These are phyloP conservation scores for Hygrophoropsis aurantiaca DNA, from an alignment of 768 basidiomycete species.

Conservation along the genomic window DNA sequence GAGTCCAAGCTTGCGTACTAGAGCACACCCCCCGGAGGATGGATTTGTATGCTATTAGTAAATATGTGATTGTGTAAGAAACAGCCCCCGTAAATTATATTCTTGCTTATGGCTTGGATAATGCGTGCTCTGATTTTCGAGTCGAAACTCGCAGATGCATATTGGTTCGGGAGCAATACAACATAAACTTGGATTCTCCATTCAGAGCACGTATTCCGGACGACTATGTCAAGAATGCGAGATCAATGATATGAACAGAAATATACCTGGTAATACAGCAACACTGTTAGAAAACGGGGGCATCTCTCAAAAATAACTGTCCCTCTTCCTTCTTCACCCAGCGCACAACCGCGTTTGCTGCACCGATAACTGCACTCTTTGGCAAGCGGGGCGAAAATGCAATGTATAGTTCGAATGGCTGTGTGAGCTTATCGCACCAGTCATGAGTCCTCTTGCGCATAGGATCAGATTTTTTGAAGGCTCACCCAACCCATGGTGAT, in stretches of 20 bases:
- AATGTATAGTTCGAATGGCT: conserved; percentile 90
- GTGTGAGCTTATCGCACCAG: conserved; percentile 66
- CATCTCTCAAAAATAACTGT: conserved; percentile 79
- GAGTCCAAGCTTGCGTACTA: no score
- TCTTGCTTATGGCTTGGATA: no score
- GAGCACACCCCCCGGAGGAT: no score
- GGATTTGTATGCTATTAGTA: no score
- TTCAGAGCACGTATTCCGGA: no score
- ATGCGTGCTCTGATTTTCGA: no score
- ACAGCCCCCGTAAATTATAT: no score
- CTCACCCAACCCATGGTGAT: conserved; percentile 94
- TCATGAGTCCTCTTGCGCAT: background rate
- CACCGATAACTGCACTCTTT: conserved; percentile 83
- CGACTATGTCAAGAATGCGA: no score
- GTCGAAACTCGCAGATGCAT: no score
- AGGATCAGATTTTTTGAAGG: conserved; percentile 5
- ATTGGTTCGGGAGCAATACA: background rate
- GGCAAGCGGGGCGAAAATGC: conserved; percentile 79
- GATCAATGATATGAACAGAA: background rate
- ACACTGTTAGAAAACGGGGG: conserved; percentile 80
- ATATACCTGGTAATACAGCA: background rate
- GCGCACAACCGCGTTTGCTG: conserved; percentile 83
- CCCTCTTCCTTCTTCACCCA: conserved; percentile 93
- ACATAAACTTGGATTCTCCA: no score
- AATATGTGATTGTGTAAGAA: no score